phyloP scores from a whole-genome alignment of 495 filamentous ascomycete species.

The Neurospora terricola region DNA sequence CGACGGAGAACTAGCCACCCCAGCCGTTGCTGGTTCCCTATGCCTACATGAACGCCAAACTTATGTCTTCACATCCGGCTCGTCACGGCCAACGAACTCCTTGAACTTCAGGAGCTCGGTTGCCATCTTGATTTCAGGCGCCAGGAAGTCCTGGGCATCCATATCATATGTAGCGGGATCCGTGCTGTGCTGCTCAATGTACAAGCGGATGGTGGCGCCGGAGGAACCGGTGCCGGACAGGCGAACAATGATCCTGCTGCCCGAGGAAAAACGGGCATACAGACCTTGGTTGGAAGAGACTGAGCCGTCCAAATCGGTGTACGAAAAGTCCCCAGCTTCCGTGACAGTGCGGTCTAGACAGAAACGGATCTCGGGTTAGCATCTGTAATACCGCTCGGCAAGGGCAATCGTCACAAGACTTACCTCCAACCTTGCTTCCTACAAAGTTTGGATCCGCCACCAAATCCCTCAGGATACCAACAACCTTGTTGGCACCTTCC shows the following conservation, averaged over 20 bases:
- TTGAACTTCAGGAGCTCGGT: slow-evolving; percentile 79
- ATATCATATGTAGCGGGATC: slow-evolving; percentile 64
- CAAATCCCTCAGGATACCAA: slow-evolving; percentile 62
- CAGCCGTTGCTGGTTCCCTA: neutral
- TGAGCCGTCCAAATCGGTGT: slow-evolving; percentile 93
- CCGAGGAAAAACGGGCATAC: slow-evolving; percentile 89
- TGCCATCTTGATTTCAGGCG: slow-evolving; percentile 76
- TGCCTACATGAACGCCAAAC: neutral
- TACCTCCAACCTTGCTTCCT: slow-evolving; percentile 67
- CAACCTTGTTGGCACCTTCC: slow-evolving; percentile 80
- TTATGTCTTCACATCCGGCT: slow-evolving; percentile 93
- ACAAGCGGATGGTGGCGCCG: slow-evolving; percentile 91
- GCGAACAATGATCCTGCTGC: slow-evolving; percentile 86
- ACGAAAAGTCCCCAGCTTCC: slow-evolving; percentile 90
- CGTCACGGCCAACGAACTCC: slow-evolving; percentile 77
- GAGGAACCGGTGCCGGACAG: slow-evolving; percentile 90
- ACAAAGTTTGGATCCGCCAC: slow-evolving; percentile 62
- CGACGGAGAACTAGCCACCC: neutral
- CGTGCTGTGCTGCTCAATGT: slow-evolving; percentile 80
- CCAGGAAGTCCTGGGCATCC: slow-evolving; percentile 88
- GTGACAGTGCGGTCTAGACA: slow-evolving; percentile 59
- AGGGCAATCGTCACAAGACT: slow-evolving; percentile 6
- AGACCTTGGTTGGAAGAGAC: slow-evolving; percentile 94
- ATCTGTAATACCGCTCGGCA: neutral
- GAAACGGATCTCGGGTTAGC: slow-evolving; percentile 3